phyloP scores from a whole-genome alignment of 2,329 filamentous ascomycete species.

The Leptographium procerum region DNA sequence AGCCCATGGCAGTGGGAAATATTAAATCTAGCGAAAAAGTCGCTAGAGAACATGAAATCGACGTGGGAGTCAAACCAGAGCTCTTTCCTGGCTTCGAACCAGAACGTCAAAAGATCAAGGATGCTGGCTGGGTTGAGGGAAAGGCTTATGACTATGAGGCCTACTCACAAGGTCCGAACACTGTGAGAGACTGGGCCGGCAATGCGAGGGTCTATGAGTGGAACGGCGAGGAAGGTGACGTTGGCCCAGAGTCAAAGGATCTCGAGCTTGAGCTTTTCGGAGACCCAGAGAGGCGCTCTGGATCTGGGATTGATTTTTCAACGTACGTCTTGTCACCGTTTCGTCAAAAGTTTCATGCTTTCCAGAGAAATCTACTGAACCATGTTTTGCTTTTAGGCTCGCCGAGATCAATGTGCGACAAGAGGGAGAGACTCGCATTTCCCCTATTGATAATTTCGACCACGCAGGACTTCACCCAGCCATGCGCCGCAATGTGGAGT shows the following conservation, averaged over 20 bases:
- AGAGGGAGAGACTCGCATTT: conserved; percentile 41
- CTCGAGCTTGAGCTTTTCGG: conserved; percentile 72
- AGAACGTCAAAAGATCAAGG: conserved; percentile 16
- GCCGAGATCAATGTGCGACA: conserved; percentile 42
- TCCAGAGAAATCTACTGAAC: not conserved
- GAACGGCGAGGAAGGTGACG: conserved; percentile 74
- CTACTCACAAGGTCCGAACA: conserved; percentile 10
- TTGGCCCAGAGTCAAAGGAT: conserved; percentile 58
- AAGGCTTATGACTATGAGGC: conserved; percentile 37
- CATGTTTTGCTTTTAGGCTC: conserved; percentile 35
- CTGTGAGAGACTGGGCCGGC: conserved; percentile 30
- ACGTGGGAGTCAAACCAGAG: conserved; percentile 7
- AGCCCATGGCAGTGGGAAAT: not conserved
- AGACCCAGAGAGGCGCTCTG: conserved; percentile 33
- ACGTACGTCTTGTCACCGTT: conserved; percentile 16
- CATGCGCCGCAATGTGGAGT: conserved; percentile 64
- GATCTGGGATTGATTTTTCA: conserved; percentile 50
- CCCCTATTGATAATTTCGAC: conserved; percentile 48
- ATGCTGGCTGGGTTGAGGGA: conserved; percentile 33
- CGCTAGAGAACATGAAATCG: not conserved
- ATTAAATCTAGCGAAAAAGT: not conserved
- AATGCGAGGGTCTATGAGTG: conserved; percentile 67
- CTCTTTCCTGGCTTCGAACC: conserved; percentile 9
- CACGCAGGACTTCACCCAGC: conserved; percentile 76
- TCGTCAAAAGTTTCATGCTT: conserved; percentile 5